phyloP scores from a whole-genome alignment of 106 monocot genomes.

The Agapanthus africanus region DNA sequence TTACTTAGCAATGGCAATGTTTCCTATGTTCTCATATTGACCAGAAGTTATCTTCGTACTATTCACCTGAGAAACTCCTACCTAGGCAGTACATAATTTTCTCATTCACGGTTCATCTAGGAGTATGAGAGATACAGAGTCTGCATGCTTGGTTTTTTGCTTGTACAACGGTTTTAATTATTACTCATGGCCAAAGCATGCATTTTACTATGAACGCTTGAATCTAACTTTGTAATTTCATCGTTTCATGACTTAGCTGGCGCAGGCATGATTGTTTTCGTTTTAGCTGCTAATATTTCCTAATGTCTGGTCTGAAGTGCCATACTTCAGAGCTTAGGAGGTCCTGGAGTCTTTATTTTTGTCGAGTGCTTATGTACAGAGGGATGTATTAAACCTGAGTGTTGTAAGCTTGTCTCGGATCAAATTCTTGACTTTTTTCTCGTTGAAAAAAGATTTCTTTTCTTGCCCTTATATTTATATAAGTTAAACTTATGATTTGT shows the following conservation, averaged over 20 bases:
- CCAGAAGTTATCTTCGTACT: background rate
- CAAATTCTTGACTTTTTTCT: too few species aligned
- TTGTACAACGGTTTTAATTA: background rate
- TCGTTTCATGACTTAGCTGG: background rate
- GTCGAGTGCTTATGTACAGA: too few species aligned
- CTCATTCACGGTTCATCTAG: background rate
- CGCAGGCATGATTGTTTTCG: background rate
- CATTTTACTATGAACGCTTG: background rate
- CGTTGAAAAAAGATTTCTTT: too few species aligned
- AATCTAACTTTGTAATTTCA: background rate
- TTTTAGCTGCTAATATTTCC: background rate
- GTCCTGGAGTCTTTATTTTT: too few species aligned
- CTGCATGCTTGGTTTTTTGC: background rate
- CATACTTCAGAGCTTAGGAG: too few species aligned
- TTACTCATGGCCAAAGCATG: background rate
- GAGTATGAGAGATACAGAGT: background rate
- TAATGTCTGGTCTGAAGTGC: too few species aligned
- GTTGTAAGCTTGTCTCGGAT: too few species aligned
- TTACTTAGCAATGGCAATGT: background rate
- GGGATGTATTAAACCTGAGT: too few species aligned
- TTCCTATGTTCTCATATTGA: background rate
- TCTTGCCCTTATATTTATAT: too few species aligned
- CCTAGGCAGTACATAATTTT: background rate
- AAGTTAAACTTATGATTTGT: too few species aligned
- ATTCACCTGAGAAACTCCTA: background rate